Conservation (phyloP, 345 rosid species). For the Corchorus olitorius region DNA sequence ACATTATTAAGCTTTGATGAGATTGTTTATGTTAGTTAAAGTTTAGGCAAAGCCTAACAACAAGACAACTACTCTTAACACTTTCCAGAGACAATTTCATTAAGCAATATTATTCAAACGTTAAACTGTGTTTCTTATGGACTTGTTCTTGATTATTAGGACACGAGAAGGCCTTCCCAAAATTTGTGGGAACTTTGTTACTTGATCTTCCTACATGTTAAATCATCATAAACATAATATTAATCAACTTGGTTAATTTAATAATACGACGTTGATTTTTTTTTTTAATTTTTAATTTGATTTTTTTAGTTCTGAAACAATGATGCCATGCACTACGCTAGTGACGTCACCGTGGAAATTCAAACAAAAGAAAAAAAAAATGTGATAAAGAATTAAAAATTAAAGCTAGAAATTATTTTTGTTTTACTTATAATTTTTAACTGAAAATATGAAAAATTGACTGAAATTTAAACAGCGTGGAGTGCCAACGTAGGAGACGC, state of each 20-base stretch:
- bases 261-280: not conserved
- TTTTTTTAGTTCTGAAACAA: not conserved
- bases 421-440: no score
- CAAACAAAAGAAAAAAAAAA: no score
- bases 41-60: constrained; percentile 26
- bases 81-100: not conserved
- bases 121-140: not conserved
- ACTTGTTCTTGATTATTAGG: constrained; percentile 4
- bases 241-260: not conserved
- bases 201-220: constrained; percentile 40
- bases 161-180: constrained; percentile 32
- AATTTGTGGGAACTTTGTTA: constrained; percentile 49
- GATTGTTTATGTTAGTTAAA: constrained; percentile 30
- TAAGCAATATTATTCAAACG: constrained; percentile 13
- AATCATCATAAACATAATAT: not conserved
- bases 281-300: not conserved
- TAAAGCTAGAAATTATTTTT: no score
- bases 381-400: no score
- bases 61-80: constrained; percentile 11
- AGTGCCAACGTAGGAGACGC: not conserved
- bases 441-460: no score
- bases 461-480: not conserved
- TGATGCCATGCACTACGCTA: no score
- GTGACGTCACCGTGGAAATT: no score
- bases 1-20: constrained; percentile 12